Percentiles rank a stretch among this genome's conserved stretches.
Conservation (phyloP, 1,284 basidiomycete genomes). For the Cutaneotrichosporon sp. region DNA sequence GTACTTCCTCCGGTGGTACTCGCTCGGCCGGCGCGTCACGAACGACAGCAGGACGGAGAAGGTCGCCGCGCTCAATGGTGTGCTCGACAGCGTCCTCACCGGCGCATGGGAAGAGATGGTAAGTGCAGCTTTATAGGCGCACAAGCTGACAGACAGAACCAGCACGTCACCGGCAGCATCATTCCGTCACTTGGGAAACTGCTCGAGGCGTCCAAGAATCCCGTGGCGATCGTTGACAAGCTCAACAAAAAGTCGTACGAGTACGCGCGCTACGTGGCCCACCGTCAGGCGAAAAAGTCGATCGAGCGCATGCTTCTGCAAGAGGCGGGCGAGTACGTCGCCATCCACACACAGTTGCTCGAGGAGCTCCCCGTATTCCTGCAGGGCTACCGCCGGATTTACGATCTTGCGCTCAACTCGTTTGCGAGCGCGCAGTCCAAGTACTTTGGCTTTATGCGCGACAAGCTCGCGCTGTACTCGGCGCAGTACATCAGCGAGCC, state of each 20-base stretch:
- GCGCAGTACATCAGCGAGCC: constrained; percentile 11
- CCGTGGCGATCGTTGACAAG: constrained; percentile 38
- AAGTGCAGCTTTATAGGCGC: constrained; percentile 16
- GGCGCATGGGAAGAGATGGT: constrained; percentile 40
- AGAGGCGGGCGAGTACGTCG: constrained; percentile 44
- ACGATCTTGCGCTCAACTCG: constrained; percentile 37
- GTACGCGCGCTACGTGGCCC: constrained; percentile 38
- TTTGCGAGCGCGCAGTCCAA: constrained; percentile 39
- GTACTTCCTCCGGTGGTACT: constrained; percentile 35
- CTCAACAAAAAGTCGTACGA: constrained; percentile 37
- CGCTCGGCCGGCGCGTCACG: constrained; percentile 28
- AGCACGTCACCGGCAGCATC: constrained; percentile 36
- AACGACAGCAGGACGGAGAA: constrained; percentile 35
- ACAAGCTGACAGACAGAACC: constrained; percentile 24
- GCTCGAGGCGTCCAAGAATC: constrained; percentile 37
- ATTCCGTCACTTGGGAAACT: constrained; percentile 41
- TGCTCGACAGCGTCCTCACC: constrained; percentile 32
- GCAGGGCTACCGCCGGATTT: constrained; percentile 40
- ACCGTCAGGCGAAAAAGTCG: constrained; percentile 25
- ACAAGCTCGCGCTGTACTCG: constrained; percentile 22
- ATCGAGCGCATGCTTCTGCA: constrained; percentile 31
- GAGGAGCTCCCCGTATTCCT: constrained; percentile 47
- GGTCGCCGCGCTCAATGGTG: constrained; percentile 36
- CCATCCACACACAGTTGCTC: constrained; percentile 47
- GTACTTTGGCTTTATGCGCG: constrained; percentile 28